Percentiles rank a stretch among this genome's conserved stretches.
These are phyloP conservation scores for Yamadazyma songkhlaensis DNA, from an alignment of 1,139 yeast species.

Conservation along the genomic window DNA sequence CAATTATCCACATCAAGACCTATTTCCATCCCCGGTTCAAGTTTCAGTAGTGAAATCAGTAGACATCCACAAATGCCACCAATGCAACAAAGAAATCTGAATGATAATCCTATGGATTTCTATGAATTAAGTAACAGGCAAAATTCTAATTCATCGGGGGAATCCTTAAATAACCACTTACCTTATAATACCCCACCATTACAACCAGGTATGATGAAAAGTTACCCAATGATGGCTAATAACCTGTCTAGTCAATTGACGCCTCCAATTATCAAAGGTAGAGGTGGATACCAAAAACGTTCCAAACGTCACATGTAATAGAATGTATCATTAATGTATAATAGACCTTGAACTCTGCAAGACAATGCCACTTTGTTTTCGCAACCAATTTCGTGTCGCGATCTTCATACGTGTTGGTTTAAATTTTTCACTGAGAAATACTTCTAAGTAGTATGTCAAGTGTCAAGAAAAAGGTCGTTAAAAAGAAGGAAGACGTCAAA, in stretches of 20 bases:
- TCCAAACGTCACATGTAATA: constrained; percentile 32
- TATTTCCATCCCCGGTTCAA: constrained; percentile 35
- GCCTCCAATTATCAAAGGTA: constrained; percentile 41
- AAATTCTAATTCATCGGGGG: constrained; percentile 15
- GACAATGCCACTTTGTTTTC: not conserved
- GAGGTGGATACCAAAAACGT: constrained; percentile 52
- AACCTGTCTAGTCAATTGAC: constrained; percentile 2
- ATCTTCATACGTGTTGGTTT: not conserved
- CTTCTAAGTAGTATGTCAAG: constrained; percentile 5
- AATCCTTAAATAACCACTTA: constrained; percentile 12
- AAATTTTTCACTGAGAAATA: not conserved
- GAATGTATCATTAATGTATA: too few species aligned
- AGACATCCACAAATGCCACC: not conserved
- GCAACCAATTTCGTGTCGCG: not conserved
- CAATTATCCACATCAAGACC: constrained; percentile 42
- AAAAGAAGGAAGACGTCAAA: constrained; percentile 8
- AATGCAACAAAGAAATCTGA: not conserved
- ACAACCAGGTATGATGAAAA: constrained; percentile 11
- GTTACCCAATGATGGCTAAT: constrained; percentile 5
- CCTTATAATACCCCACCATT: constrained; percentile 17
- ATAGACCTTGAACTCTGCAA: too few species aligned
- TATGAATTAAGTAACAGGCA: constrained; percentile 12
- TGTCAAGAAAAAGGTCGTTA: constrained; percentile 3
- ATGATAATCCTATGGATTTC: constrained; percentile 13
- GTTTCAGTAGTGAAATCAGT: constrained; percentile 8